Percentiles rank a stretch among this genome's conserved stretches.
Conservation (phyloP, 2,329 filamentous ascomycete genomes). For the Sporothrix protearum region DNA sequence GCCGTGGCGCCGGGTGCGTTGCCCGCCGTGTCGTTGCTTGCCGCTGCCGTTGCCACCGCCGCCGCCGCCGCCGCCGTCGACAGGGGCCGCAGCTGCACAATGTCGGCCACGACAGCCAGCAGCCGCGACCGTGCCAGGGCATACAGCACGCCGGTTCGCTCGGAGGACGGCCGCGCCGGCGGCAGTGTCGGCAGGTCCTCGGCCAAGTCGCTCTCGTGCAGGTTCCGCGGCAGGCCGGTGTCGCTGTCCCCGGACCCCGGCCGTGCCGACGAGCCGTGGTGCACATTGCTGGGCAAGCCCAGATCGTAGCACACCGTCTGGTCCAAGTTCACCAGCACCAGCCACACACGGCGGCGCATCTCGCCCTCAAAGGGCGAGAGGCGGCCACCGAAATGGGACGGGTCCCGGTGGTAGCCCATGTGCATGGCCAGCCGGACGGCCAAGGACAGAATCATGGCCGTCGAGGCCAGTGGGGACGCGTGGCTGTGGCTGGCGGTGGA, state of each 20-base stretch:
- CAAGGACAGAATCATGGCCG: conserved; percentile 33
- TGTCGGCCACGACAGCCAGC: conserved; percentile 28
- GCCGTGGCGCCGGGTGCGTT: not conserved
- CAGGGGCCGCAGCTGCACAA: conserved; percentile 17
- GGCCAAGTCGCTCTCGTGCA: conserved; percentile 51
- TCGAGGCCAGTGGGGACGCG: conserved; percentile 31
- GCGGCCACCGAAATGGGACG: conserved; percentile 38
- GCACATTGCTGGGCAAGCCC: conserved; percentile 42
- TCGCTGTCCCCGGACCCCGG: conserved; percentile 40
- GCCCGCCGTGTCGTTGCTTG: not conserved
- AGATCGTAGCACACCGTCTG: conserved; percentile 50
- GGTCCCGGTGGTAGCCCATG: conserved; percentile 49
- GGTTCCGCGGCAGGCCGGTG: conserved; percentile 44
- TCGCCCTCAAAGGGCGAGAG: conserved; percentile 50
- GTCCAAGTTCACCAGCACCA: conserved; percentile 46
- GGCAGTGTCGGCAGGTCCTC: conserved; percentile 44
- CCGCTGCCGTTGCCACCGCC: not conserved
- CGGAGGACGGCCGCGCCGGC: conserved; percentile 40
- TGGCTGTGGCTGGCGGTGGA: conserved; percentile 27
- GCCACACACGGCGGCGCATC: conserved; percentile 50
- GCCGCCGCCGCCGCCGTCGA: not conserved
- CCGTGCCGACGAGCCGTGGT: not conserved
- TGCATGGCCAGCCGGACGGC: conserved; percentile 33
- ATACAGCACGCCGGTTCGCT: conserved; percentile 39
- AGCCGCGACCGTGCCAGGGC: conserved; percentile 28